Conservation (phyloP, 768 basidiomycete genomes). For the Boletus barrowsii region DNA sequence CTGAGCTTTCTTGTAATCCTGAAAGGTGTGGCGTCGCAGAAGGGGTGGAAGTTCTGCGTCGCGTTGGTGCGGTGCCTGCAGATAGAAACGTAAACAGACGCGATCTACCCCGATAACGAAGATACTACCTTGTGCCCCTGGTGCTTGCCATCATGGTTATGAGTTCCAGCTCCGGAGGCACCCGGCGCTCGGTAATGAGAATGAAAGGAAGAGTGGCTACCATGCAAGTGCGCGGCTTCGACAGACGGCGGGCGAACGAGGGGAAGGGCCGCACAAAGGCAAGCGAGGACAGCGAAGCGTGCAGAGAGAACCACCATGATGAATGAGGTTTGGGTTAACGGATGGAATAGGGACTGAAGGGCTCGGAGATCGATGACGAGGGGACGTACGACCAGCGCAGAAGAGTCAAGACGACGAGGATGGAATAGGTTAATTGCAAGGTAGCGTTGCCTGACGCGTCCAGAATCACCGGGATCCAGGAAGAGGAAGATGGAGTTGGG, state of each 20-base stretch:
- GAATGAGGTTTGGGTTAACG: conserved; percentile 12
- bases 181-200: background rate
- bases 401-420: conserved; percentile 19
- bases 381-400: conserved; percentile 24
- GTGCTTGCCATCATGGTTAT: background rate
- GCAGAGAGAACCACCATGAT: conserved; percentile 50
- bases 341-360: conserved; percentile 1
- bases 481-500: conserved; percentile 36
- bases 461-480: conserved; percentile 56
- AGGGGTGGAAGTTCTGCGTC: conserved; percentile 14
- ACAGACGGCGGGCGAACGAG: conserved; percentile 30
- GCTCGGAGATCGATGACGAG: conserved; percentile 13
- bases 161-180: background rate
- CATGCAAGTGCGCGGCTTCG: conserved; percentile 39
- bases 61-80: conserved; percentile 1
- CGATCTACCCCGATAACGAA: background rate
- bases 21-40: conserved; percentile 8
- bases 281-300: conserved; percentile 46
- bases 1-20: background rate
- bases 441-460: conserved; percentile 14
- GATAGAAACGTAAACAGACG: background rate
- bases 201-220: conserved; percentile 11
- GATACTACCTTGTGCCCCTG: conserved; percentile 6
- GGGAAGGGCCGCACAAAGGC: conserved; percentile 43
- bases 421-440: conserved; percentile 16